Evolutionary conservation across 345 rosid species (phyloP).

Genomic region (Lumnitzera littorea): DNA sequence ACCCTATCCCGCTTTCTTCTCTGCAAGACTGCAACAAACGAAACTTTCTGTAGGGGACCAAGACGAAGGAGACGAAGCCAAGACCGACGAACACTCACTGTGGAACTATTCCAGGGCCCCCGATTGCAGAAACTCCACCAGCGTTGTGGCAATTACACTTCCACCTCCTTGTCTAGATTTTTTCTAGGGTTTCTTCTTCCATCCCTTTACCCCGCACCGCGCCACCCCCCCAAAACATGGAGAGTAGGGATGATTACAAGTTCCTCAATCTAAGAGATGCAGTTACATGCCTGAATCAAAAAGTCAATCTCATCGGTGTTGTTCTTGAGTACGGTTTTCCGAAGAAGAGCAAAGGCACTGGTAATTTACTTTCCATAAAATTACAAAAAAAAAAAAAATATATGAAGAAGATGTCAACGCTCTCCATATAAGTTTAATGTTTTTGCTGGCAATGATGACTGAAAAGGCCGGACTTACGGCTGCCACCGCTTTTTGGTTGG

Average conservation of each 20-base stretch:
- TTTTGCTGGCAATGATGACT: slow-evolving; percentile 50
- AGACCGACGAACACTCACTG: no score
- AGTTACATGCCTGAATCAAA: slow-evolving; percentile 40
- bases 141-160: no score
- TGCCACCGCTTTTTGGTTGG: slow-evolving; percentile 35
- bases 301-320: slow-evolving; percentile 49
- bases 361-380: slow-evolving; percentile 18
- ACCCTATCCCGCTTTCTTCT: no score
- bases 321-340: slow-evolving; percentile 47
- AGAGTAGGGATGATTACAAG: slow-evolving; percentile 33
- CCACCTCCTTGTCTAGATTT: no score
- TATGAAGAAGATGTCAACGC: neutral
- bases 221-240: slow-evolving; percentile 3
- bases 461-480: slow-evolving; percentile 76
- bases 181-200: no score
- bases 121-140: no score
- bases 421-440: neutral
- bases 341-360: slow-evolving; percentile 39
- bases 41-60: no score
- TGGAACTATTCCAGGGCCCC: no score
- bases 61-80: no score
- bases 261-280: slow-evolving; percentile 57
- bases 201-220: neutral
- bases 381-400: neutral
- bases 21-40: no score